A percentile compares a stretch with the other conserved stretches of the same genome.
Evolutionary conservation across 345 rosid genomes (phyloP).

Genomic region (Erysimum cheiranthoides): DNA sequence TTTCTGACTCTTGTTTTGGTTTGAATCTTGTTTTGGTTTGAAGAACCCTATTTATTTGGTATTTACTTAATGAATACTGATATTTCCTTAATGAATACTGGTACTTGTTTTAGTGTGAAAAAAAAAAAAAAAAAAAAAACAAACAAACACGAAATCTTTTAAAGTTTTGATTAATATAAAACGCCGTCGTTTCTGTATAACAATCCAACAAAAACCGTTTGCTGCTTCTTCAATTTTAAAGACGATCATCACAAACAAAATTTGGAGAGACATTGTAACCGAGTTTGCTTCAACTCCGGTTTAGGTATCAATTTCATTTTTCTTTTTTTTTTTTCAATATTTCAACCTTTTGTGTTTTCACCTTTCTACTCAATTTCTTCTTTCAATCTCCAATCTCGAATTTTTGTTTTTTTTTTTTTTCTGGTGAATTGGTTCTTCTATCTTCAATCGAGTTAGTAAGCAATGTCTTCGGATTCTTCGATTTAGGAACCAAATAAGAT

Average conservation of each 20-base stretch:
- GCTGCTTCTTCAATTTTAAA: neutral
- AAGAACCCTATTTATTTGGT: too few relatives aligned
- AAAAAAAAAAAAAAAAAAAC: too few relatives aligned
- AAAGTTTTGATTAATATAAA: neutral
- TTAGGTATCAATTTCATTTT: neutral
- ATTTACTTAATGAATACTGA: too few relatives aligned
- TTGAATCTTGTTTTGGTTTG: too few relatives aligned
- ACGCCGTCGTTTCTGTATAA: neutral
- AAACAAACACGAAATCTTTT: neutral
- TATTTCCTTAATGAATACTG: too few relatives aligned
- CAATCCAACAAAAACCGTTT: neutral
- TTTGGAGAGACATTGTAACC: neutral
- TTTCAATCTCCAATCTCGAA: neutral
- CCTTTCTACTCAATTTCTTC: neutral
- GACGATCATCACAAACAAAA: constrained; percentile 4
- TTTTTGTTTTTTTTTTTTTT: neutral
- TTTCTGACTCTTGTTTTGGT: too few relatives aligned
- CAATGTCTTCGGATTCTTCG: neutral
- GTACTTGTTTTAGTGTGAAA: too few relatives aligned
- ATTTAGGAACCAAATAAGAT: neutral
- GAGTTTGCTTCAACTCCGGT: neutral
- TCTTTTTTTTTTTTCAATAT: neutral
- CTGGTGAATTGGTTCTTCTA: neutral
- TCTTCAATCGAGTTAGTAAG: neutral
- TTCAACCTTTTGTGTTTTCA: neutral